Percentiles rank a stretch among this genome's conserved stretches.
These are phyloP conservation scores for Aspergillus amoenus DNA, from an alignment of 2,329 filamentous ascomycete genomes.

Conservation along the genomic window DNA sequence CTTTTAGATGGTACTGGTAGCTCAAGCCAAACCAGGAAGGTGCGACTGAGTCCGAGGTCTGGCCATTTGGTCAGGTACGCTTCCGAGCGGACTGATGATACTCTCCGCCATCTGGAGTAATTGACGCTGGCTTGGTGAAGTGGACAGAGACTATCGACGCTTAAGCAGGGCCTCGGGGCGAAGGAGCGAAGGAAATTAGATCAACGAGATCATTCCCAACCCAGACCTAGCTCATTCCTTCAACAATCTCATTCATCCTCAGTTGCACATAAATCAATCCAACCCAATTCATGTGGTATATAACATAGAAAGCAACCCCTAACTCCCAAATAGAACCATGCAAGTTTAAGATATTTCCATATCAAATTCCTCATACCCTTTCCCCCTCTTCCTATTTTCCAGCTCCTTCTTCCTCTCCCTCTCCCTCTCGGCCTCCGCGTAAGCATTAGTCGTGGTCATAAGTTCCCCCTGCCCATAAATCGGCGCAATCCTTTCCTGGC, in stretches of 20 bases:
- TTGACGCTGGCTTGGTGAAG: background rate
- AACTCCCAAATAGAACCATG: too few species aligned
- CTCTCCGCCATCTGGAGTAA: too few species aligned
- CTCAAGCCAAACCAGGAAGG: background rate
- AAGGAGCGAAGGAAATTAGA: background rate
- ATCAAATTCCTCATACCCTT: background rate
- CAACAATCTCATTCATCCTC: background rate
- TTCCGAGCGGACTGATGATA: too few species aligned
- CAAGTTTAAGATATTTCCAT: background rate
- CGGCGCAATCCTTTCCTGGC: slow-evolving; percentile 3
- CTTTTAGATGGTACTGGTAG: too few species aligned
- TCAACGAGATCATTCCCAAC: background rate
- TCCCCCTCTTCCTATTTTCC: background rate
- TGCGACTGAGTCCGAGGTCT: background rate
- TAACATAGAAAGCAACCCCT: too few species aligned
- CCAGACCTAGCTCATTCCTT: background rate
- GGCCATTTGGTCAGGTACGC: background rate
- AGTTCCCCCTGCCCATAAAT: slow-evolving; percentile 2
- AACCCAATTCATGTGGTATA: too few species aligned
- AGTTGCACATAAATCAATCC: background rate
- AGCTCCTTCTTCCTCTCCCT: background rate
- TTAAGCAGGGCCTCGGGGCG: background rate
- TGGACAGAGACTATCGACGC: background rate
- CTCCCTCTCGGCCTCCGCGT: background rate
- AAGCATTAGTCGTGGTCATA: background rate